Evolutionary conservation across 129 eudicot genomes (phyloP).

Genomic region (Tanacetum coccineum): DNA sequence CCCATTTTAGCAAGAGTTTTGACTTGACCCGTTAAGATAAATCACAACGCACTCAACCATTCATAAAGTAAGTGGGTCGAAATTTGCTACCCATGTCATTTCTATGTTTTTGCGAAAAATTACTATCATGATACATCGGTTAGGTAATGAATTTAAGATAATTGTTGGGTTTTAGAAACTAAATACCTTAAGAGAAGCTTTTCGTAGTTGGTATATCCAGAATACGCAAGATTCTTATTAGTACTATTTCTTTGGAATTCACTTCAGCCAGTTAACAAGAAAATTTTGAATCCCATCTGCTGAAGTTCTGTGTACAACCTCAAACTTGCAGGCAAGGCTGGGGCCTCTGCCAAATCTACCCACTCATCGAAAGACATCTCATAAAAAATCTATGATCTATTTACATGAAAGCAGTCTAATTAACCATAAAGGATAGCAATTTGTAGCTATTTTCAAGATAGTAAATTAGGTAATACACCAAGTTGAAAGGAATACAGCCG

Average conservation of each 20-base stretch:
- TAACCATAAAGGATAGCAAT: too few species aligned
- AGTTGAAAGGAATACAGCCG: too few species aligned
- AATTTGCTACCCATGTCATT: not conserved
- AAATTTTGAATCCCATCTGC: slow-evolving; percentile 54
- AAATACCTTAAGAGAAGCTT: slow-evolving; percentile 68
- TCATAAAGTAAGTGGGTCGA: not conserved
- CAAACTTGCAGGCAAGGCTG: slow-evolving; percentile 80
- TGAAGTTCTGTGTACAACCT: slow-evolving; percentile 69
- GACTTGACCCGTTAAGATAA: not conserved
- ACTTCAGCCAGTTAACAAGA: slow-evolving; percentile 74
- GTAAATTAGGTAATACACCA: too few species aligned
- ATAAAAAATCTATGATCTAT: slow-evolving; percentile 56
- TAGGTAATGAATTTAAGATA: not conserved
- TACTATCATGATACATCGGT: slow-evolving; percentile 1
- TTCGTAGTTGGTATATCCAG: slow-evolving; percentile 74
- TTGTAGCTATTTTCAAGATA: too few species aligned
- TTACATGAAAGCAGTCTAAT: slow-evolving; percentile 14
- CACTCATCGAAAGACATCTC: slow-evolving; percentile 56
- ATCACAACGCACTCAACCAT: not conserved
- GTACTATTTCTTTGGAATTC: slow-evolving; percentile 72
- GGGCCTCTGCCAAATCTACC: slow-evolving; percentile 68
- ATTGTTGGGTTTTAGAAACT: slow-evolving; percentile 1
- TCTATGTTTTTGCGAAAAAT: not conserved
- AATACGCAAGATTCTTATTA: slow-evolving; percentile 43
- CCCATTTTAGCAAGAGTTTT: not conserved